Percentiles rank a stretch among this genome's conserved stretches.
These are phyloP conservation scores for Agapanthus africanus DNA, from an alignment of 106 monocot genomes.

Conservation along the genomic window DNA sequence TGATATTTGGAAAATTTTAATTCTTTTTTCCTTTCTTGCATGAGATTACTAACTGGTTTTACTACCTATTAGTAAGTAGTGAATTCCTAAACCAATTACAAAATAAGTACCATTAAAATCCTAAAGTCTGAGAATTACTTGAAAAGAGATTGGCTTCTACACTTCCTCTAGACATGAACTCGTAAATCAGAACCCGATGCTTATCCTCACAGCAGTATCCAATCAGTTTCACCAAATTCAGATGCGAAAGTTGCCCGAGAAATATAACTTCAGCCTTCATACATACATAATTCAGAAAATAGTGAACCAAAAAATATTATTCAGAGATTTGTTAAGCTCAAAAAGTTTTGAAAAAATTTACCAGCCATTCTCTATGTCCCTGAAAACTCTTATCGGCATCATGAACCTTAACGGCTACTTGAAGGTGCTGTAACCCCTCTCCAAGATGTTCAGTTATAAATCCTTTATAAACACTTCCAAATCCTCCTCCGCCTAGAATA, in stretches of 20 bases:
- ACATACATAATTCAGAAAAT: not conserved
- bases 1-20: too few species aligned
- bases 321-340: not conserved
- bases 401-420: slow-evolving; percentile 25
- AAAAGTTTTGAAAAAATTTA: not conserved
- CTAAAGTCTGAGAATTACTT: slow-evolving; percentile 23
- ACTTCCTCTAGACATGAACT: slow-evolving; percentile 41
- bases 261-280: slow-evolving; percentile 46
- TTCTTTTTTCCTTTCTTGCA: too few species aligned
- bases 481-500: slow-evolving; percentile 41
- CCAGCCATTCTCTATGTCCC: slow-evolving; percentile 32
- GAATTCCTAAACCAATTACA: not conserved
- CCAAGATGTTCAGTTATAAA: slow-evolving; percentile 14
- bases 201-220: slow-evolving; percentile 57
- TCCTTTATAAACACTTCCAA: slow-evolving; percentile 43
- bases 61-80: too few species aligned
- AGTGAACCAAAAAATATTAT: not conserved
- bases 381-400: slow-evolving; percentile 17
- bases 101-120: not conserved
- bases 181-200: slow-evolving; percentile 38
- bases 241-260: slow-evolving; percentile 59
- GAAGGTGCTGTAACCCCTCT: slow-evolving; percentile 1
- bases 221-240: slow-evolving; percentile 45
- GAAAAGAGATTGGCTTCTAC: slow-evolving; percentile 42
- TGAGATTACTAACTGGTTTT: too few species aligned